These are phyloP conservation scores for Sporobolomyces pararoseus DNA, from an alignment of 768 basidiomycete genomes.

Conservation along the genomic window DNA sequence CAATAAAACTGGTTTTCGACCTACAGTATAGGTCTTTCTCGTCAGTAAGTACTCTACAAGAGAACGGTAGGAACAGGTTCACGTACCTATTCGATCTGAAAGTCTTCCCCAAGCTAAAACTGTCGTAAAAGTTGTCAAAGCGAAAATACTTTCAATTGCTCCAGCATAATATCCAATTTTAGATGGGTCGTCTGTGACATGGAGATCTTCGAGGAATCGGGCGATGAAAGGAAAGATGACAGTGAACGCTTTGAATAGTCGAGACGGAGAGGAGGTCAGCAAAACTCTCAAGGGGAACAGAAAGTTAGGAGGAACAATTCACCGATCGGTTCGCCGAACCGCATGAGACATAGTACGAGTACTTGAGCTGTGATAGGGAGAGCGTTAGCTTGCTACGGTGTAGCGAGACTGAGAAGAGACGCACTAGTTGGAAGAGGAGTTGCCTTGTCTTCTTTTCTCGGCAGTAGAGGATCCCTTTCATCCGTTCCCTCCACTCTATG, in stretches of 20 bases:
- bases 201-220: constrained; percentile 20
- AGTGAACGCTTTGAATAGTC: constrained; percentile 36
- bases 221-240: constrained; percentile 40
- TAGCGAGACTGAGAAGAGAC: neutral
- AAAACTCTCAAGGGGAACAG: no score
- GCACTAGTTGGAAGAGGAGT: constrained; percentile 19
- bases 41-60: neutral
- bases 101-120: constrained; percentile 43
- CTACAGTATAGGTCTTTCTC: neutral
- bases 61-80: neutral
- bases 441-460: no score
- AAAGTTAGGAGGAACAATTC: neutral
- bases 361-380: constrained; percentile 19
- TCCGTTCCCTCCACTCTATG: neutral
- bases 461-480: constrained; percentile 3
- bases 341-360: constrained; percentile 34
- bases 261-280: neutral
- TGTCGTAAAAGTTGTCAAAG: constrained; percentile 39
- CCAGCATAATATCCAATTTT: constrained; percentile 24
- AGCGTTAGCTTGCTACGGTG: no score
- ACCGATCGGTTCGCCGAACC: constrained; percentile 27
- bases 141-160: constrained; percentile 36
- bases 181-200: constrained; percentile 27
- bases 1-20: constrained; percentile 44
- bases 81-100: constrained; percentile 39